A percentile compares a stretch with the other conserved stretches of the same genome.
Evolutionary conservation across 805 yeast species (phyloP).

Genomic region (Candida arabinofermentans): DNA sequence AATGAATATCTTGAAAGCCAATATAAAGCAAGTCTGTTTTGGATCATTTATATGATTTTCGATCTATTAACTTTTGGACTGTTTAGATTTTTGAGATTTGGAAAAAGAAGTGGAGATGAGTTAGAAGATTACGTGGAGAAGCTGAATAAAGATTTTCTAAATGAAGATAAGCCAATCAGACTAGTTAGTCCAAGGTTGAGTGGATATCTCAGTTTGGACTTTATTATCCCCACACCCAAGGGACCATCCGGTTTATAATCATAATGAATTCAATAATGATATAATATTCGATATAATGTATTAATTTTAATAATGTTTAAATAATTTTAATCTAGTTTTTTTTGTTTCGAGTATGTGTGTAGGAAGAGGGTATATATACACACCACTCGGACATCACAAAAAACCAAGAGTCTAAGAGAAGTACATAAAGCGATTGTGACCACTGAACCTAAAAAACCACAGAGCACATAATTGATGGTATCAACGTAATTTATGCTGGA

Average conservation of each 20-base stretch:
- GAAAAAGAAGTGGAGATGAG: slow-evolving; percentile 30
- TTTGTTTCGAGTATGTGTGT: neutral
- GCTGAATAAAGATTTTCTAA: slow-evolving; percentile 26
- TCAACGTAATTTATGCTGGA: slow-evolving; percentile 23
- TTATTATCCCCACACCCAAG: slow-evolving; percentile 44
- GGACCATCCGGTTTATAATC: slow-evolving; percentile 1
- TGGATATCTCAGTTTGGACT: slow-evolving; percentile 56
- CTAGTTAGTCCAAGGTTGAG: slow-evolving; percentile 49
- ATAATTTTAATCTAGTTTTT: neutral
- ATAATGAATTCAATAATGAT: too few species aligned
- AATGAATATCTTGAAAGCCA: slow-evolving; percentile 41
- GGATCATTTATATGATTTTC: slow-evolving; percentile 37
- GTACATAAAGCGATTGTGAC: too few species aligned
- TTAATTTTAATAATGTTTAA: neutral
- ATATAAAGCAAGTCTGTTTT: slow-evolving; percentile 35
- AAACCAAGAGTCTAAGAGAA: too few species aligned
- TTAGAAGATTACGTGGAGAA: slow-evolving; percentile 41
- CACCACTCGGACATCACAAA: too few species aligned
- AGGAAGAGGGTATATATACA: neutral
- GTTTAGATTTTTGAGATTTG: slow-evolving; percentile 32
- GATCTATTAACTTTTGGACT: slow-evolving; percentile 40
- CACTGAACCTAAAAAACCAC: neutral
- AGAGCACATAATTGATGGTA: too few species aligned
- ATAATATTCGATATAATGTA: too few species aligned
- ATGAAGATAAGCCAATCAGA: slow-evolving; percentile 26